Evolutionary conservation across 2,329 filamentous ascomycete genomes (phyloP).

Genomic region (Sporothrix phasma): DNA sequence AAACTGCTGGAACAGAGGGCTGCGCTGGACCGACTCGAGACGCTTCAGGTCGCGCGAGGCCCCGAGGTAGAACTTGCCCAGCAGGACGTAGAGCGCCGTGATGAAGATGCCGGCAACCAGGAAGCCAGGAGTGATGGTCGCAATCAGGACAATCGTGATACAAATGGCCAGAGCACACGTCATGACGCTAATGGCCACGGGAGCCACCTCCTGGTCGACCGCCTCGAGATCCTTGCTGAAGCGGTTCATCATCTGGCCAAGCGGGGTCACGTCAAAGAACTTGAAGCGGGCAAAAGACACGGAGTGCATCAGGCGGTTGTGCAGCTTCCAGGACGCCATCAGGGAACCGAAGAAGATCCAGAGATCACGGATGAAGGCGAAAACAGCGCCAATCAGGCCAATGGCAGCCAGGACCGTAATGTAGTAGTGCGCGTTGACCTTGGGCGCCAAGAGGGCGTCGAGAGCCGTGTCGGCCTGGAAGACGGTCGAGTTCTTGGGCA

Average conservation of each 20-base stretch:
- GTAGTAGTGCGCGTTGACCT: constrained; percentile 77
- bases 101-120: constrained; percentile 81
- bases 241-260: constrained; percentile 94
- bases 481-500: constrained; percentile 27
- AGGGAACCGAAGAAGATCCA: constrained; percentile 91
- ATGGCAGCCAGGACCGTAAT: constrained; percentile 73
- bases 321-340: constrained; percentile 75
- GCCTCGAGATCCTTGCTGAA: constrained; percentile 97
- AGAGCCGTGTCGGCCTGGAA: constrained; percentile 27
- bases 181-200: constrained; percentile 70
- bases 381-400: constrained; percentile 64
- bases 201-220: constrained; percentile 90
- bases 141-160: constrained; percentile 81
- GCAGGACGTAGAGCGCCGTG: constrained; percentile 66
- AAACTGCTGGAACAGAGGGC: constrained; percentile 94
- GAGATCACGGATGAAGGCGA: constrained; percentile 72
- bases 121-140: constrained; percentile 81
- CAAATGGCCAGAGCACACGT: constrained; percentile 57
- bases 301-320: constrained; percentile 64
- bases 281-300: constrained; percentile 88
- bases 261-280: constrained; percentile 93
- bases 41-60: constrained; percentile 94
- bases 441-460: constrained; percentile 22
- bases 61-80: constrained; percentile 80
- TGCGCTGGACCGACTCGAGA: constrained; percentile 86